Conservation (phyloP, 257 asterid genomes). For the Perilla frutescens region DNA sequence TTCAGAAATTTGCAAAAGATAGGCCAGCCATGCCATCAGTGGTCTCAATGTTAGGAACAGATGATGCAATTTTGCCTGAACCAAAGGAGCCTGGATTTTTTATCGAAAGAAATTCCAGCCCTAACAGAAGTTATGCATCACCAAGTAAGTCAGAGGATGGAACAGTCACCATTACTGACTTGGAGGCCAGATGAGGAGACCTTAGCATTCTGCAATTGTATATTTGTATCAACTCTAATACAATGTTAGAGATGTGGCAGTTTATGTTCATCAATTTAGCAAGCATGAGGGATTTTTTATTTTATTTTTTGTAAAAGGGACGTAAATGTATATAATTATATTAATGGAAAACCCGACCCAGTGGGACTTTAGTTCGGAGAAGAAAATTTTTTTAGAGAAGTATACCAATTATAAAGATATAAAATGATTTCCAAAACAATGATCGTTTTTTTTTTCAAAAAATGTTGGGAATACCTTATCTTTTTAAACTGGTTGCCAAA, state of each 20-base stretch:
- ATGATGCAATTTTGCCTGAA: constrained; percentile 38
- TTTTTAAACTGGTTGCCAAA: too few species aligned
- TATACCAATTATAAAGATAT: too few species aligned
- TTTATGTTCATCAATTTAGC: too few species aligned
- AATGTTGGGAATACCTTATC: too few species aligned
- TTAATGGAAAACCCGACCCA: too few species aligned
- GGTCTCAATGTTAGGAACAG: constrained; percentile 47
- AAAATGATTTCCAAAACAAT: too few species aligned
- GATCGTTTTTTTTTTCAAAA: too few species aligned
- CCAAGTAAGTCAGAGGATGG: constrained; percentile 1
- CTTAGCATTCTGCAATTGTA: constrained; percentile 5
- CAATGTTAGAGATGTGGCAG: background rate
- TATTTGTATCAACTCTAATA: background rate
- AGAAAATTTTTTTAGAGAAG: too few species aligned
- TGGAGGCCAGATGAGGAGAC: constrained; percentile 36
- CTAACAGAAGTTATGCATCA: background rate
- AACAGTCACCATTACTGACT: constrained; percentile 36
- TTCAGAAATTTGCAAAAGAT: constrained; percentile 43
- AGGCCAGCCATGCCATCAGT: constrained; percentile 48
- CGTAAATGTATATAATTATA: too few species aligned
- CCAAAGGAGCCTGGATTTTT: constrained; percentile 57
- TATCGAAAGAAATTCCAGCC: constrained; percentile 21
- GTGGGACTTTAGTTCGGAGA: too few species aligned
- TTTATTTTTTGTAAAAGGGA: too few species aligned
- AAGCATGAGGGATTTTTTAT: too few species aligned